These are phyloP conservation scores for Pythium apleroticum DNA, from an alignment of 352 stramenopile species.

Conservation along the genomic window DNA sequence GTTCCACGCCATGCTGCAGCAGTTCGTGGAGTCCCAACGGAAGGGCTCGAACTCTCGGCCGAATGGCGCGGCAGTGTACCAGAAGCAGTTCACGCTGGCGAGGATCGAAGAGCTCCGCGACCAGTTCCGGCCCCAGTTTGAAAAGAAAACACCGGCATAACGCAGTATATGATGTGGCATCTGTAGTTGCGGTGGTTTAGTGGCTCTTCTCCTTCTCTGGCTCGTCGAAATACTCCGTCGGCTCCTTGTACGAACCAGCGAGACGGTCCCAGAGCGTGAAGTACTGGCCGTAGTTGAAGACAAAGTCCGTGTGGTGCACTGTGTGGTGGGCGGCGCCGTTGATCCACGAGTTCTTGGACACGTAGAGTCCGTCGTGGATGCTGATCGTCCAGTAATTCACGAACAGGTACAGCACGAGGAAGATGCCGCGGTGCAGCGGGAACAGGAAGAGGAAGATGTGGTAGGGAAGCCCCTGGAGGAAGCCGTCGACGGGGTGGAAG, in stretches of 20 bases:
- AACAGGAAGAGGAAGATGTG: constrained; percentile 69
- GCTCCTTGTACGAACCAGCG: constrained; percentile 61
- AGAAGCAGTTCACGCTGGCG: constrained; percentile 24
- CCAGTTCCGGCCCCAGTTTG: constrained; percentile 17
- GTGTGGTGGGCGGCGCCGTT: constrained; percentile 68
- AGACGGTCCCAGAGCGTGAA: constrained; percentile 76
- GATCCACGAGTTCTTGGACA: constrained; percentile 58
- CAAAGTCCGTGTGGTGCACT: constrained; percentile 65
- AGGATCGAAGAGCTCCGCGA: constrained; percentile 22
- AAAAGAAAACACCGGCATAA: neutral
- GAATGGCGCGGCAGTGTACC: constrained; percentile 1
- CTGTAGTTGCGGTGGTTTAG: constrained; percentile 7
- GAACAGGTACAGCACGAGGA: constrained; percentile 55
- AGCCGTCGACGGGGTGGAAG: constrained; percentile 75
- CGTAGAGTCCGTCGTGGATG: constrained; percentile 66
- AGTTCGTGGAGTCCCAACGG: constrained; percentile 25
- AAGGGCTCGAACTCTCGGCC: constrained; percentile 7
- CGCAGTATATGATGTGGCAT: neutral
- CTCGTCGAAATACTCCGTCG: constrained; percentile 15
- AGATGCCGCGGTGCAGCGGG: constrained; percentile 56
- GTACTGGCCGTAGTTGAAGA: constrained; percentile 79
- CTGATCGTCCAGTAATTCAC: constrained; percentile 84
- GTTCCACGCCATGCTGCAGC: constrained; percentile 19
- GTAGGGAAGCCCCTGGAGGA: constrained; percentile 66
- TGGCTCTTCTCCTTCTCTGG: constrained; percentile 22